Conservation (phyloP, 352 stramenopile genomes). For the Pythium coloratum region DNA sequence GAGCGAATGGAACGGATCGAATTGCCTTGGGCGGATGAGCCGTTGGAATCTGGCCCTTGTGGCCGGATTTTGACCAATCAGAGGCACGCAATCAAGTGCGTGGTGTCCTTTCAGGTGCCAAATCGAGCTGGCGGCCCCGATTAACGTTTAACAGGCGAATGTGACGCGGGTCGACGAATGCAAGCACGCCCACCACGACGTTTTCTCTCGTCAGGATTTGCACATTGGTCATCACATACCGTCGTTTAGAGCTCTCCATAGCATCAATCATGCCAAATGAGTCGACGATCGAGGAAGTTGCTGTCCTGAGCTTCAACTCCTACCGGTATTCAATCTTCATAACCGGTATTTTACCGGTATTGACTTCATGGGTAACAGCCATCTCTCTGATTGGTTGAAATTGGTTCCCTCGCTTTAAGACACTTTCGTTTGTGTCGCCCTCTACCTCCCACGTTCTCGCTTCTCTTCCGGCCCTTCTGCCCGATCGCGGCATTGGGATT, state of each 20-base stretch:
- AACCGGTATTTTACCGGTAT: constrained; percentile 11
- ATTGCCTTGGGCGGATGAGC: constrained; percentile 6
- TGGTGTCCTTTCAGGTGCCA: constrained; percentile 22
- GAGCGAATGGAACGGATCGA: constrained; percentile 3
- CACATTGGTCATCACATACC: no score
- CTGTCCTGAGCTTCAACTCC: background rate
- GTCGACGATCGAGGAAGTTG: no score
- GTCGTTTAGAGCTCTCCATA: no score
- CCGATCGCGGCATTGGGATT: background rate
- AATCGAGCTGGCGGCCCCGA: background rate
- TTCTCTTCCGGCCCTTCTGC: constrained; percentile 15
- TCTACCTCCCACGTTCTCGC: background rate
- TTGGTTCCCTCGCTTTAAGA: constrained; percentile 14
- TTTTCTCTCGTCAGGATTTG: no score
- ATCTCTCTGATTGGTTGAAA: constrained; percentile 9
- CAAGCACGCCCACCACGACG: no score
- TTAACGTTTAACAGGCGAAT: background rate
- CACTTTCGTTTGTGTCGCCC: constrained; percentile 4
- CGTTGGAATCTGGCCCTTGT: constrained; percentile 15
- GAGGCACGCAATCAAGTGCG: constrained; percentile 13
- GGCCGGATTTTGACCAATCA: constrained; percentile 19
- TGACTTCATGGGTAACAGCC: background rate
- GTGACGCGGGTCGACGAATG: background rate
- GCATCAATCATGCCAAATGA: no score
- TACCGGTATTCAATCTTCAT: constrained; percentile 1